These are phyloP conservation scores for Nakazawaea holstii DNA, from an alignment of 805 yeast genomes.

Conservation along the genomic window DNA sequence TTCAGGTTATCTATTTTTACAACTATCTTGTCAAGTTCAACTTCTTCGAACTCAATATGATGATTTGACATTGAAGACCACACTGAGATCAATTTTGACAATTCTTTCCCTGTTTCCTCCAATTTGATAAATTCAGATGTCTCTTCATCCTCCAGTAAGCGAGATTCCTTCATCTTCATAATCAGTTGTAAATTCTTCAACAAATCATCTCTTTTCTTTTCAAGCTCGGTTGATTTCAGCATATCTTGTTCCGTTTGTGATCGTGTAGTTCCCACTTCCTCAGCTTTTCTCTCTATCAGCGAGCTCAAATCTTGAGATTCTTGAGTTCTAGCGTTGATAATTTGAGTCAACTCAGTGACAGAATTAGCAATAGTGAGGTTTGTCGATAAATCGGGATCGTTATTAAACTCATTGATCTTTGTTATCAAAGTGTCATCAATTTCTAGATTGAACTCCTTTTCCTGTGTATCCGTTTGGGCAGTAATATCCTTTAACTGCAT, in stretches of 20 bases:
- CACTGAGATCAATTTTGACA: not conserved
- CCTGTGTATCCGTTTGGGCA: not conserved
- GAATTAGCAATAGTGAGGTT: conserved; percentile 2
- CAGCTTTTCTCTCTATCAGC: not conserved
- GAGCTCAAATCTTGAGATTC: not conserved
- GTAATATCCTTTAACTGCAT: conserved; percentile 21
- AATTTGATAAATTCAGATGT: not conserved
- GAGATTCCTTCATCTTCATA: not conserved
- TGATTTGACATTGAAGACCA: not conserved
- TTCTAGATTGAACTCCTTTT: conserved; percentile 11
- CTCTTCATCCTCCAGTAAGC: not conserved
- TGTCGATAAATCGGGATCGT: conserved; percentile 2
- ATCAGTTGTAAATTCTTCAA: not conserved
- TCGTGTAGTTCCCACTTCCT: not conserved
- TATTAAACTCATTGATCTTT: conserved; percentile 7
- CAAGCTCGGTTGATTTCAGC: not conserved
- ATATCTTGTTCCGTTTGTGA: not conserved
- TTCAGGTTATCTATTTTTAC: not conserved
- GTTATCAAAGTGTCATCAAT: conserved; percentile 10
- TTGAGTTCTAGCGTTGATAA: not conserved
- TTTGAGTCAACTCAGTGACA: not conserved
- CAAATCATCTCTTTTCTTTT: not conserved
- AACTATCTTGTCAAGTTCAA: not conserved
- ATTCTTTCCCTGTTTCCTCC: conserved; percentile 2
- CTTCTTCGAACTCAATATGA: not conserved